Evolutionary conservation across 495 filamentous ascomycete genomes (phyloP).

Genomic region (Penicillium malachiteum): DNA sequence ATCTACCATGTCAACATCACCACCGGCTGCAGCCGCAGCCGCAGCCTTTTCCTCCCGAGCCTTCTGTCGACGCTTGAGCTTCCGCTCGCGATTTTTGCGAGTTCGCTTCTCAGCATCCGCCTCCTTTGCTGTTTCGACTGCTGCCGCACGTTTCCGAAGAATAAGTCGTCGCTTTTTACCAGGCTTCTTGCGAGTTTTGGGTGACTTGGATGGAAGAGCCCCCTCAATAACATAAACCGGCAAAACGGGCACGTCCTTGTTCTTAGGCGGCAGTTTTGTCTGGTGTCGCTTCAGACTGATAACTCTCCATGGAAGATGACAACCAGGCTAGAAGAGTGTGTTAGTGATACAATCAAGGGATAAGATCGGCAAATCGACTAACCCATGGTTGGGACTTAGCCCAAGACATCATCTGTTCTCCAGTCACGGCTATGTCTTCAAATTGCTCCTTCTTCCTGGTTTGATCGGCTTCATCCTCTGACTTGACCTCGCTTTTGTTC

Average conservation of each 20-base stretch:
- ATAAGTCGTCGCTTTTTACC: slow-evolving; percentile 49
- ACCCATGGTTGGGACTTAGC: slow-evolving; percentile 39
- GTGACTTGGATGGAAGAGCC: slow-evolving; percentile 24
- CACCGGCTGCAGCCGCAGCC: slow-evolving; percentile 21
- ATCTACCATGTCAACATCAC: slow-evolving; percentile 21
- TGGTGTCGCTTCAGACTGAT: slow-evolving; percentile 39
- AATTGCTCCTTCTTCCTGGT: slow-evolving; percentile 31
- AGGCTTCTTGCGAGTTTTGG: slow-evolving; percentile 43
- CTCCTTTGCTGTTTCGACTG: slow-evolving; percentile 33
- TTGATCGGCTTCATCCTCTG: slow-evolving; percentile 5
- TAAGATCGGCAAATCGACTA: slow-evolving; percentile 14
- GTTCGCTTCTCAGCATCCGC: slow-evolving; percentile 47
- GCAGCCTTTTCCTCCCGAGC: slow-evolving; percentile 45
- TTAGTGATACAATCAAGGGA: neutral
- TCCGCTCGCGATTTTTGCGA: slow-evolving; percentile 46
- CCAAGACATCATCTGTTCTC: slow-evolving; percentile 37
- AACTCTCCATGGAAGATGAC: slow-evolving; percentile 46
- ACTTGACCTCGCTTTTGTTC: slow-evolving; percentile 10
- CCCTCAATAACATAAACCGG: slow-evolving; percentile 29
- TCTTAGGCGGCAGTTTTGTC: slow-evolving; percentile 32
- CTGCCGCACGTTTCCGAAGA: slow-evolving; percentile 36
- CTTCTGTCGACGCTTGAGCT: slow-evolving; percentile 47
- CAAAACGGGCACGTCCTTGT: slow-evolving; percentile 24
- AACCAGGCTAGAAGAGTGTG: slow-evolving; percentile 31
- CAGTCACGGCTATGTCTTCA: slow-evolving; percentile 43